These are phyloP conservation scores for Aurinia saxatilis DNA, from an alignment of 345 rosid species.

Conservation along the genomic window DNA sequence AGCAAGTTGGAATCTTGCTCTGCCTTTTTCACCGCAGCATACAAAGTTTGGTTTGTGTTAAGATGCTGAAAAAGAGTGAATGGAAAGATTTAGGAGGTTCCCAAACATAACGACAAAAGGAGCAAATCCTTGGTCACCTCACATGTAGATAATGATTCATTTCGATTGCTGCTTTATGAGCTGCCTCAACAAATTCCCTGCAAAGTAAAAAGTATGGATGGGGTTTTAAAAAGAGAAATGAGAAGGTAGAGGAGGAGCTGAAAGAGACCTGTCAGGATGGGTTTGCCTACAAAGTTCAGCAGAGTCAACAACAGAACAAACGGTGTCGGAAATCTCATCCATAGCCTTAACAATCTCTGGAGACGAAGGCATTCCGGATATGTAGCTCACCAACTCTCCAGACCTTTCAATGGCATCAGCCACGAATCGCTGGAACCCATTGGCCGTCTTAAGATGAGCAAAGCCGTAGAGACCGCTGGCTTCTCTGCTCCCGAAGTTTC, in stretches of 20 bases:
- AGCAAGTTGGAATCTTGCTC: constrained; percentile 64
- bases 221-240: background rate
- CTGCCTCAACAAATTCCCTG: constrained; percentile 88
- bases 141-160: constrained; percentile 97
- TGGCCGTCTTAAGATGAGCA: constrained; percentile 57
- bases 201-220: too few species aligned
- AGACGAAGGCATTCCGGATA: constrained; percentile 64
- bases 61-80: constrained; percentile 44
- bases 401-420: constrained; percentile 92
- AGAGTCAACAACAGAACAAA: constrained; percentile 88
- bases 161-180: constrained; percentile 75
- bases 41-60: constrained; percentile 70
- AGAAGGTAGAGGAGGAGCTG: background rate
- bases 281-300: constrained; percentile 94
- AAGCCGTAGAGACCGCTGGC: constrained; percentile 83
- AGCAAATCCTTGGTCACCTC: constrained; percentile 71
- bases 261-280: constrained; percentile 80
- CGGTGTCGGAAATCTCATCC: constrained; percentile 90
- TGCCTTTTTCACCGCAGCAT: constrained; percentile 76
- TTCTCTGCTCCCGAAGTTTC: constrained; percentile 30
- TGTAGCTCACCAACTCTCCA: constrained; percentile 54
- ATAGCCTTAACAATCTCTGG: constrained; percentile 62
- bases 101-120: background rate
- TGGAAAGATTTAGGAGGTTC: background rate
- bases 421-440: constrained; percentile 81